These are phyloP conservation scores for Pichia thaimueangensis DNA, from an alignment of 805 yeast genomes.

Conservation along the genomic window DNA sequence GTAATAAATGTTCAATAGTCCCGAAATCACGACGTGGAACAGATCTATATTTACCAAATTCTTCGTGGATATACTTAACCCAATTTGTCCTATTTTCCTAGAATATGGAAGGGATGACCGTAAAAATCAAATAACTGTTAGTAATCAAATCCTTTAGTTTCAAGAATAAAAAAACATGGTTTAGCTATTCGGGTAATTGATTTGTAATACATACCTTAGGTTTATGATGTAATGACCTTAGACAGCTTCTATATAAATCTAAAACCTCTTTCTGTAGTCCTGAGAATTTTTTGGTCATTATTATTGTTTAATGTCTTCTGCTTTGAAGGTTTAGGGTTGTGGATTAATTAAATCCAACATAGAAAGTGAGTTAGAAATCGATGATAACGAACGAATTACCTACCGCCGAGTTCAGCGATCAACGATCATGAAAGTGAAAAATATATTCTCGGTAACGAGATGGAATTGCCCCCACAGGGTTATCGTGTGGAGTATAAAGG, in stretches of 20 bases:
- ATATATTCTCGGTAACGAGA: no score
- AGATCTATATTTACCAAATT: conserved; percentile 51
- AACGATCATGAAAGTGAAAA: no score
- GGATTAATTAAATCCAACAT: no score
- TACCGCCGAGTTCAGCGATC: no score
- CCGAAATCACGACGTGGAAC: conserved; percentile 74
- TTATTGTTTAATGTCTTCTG: neutral
- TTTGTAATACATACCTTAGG: conserved; percentile 32
- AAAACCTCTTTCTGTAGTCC: conserved; percentile 51
- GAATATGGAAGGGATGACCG: no score
- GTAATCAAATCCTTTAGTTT: neutral
- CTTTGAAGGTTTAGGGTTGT: neutral
- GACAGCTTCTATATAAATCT: conserved; percentile 41
- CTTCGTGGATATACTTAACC: conserved; percentile 34
- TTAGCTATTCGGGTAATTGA: no score
- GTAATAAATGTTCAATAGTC: conserved; percentile 75
- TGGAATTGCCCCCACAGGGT: no score
- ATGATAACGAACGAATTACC: no score
- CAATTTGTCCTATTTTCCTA: conserved; percentile 30
- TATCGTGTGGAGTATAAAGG: no score
- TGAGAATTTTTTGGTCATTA: conserved; percentile 24
- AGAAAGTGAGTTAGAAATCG: no score
- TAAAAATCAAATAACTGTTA: no score
- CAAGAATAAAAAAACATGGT: neutral
- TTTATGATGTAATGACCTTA: conserved; percentile 39